Conservation (phyloP, 148 eudicot genomes). For the Silene latifolia region DNA sequence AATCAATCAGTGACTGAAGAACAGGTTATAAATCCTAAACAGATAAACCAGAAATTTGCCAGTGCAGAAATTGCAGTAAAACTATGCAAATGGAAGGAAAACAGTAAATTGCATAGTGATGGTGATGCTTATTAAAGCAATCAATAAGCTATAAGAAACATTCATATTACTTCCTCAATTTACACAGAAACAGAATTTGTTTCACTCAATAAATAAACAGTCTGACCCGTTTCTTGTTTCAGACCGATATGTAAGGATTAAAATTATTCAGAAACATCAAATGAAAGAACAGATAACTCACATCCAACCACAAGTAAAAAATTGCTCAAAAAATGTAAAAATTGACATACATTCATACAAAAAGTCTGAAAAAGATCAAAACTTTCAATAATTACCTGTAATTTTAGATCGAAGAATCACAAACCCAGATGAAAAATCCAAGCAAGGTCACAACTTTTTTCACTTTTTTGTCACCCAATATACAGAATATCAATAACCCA, state of each 20-base stretch:
- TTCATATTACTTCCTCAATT: background rate
- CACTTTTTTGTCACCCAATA: background rate
- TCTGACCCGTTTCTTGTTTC: too few species aligned
- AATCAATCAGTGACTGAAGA: background rate
- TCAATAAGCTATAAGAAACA: background rate
- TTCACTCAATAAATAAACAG: background rate
- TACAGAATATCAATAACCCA: constrained; percentile 8
- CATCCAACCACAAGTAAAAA: background rate
- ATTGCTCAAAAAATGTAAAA: background rate
- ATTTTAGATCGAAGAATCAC: constrained; percentile 26
- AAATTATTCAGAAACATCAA: constrained; percentile 1
- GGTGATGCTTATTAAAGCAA: background rate
- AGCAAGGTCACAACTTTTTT: constrained; percentile 17
- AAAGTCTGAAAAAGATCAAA: background rate
- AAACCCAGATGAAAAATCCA: constrained; percentile 30
- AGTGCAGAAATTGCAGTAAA: background rate
- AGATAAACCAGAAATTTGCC: background rate
- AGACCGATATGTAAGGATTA: background rate
- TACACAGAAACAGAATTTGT: constrained; percentile 9
- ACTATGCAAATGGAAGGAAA: background rate
- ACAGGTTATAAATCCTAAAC: background rate
- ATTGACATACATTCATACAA: background rate
- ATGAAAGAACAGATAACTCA: background rate
- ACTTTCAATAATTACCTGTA: constrained; percentile 21
- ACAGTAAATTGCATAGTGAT: background rate